Evolutionary conservation across 169 alveolate species (phyloP), one percentile per base, ranked within the genome.

Genomic region (Plasmodium cynomolgi): DNA sequence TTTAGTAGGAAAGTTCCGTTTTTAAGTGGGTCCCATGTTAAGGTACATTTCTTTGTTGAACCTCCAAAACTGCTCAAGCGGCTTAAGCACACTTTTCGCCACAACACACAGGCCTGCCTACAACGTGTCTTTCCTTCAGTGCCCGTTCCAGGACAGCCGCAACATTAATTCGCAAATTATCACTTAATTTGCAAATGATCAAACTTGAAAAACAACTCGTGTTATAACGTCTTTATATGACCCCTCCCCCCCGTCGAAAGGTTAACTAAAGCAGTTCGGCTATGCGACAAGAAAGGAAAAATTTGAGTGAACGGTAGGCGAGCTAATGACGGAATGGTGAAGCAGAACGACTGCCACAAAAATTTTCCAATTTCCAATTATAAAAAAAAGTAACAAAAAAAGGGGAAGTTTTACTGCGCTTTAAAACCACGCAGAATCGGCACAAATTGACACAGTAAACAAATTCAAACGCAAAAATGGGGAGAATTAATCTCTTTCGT

Each of bases 1-100:
- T 68, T 80, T 88, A 88, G 82, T 84, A 23, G 44, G 73, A 31
- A 37, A 11, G 50, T 84, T 68, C 77, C 50, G 37, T 84, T 68
- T 84, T 33, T 84, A 34, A 34, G 83, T 23, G 26, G 47, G 4
- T 26, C 68, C 37, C 26, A 8, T 29, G 34, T 50, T 84, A 31
- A 37, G 39, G 17, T 71, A 37, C 34, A 37, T 84, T 84, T 84
- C 31, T 15, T 15, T 54, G 3, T 23, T 56, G 0, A 17, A 50
- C 23, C 8, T 15, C 23, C 23, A 15, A 50, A 50, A 50, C 62
- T 50, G 62, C 62, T 50, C 23, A 50, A 15, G 8, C 20, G 20
- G 23, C 20, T 13, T 15, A 50, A 50, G 62, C 8, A 8, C 62
- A 15, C 4, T 50, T 50, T 13, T 50, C 23, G 8, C 62, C 62